These are phyloP conservation scores for Penicillium egyptiacum DNA, from an alignment of 495 filamentous ascomycete genomes.

Conservation along the genomic window DNA sequence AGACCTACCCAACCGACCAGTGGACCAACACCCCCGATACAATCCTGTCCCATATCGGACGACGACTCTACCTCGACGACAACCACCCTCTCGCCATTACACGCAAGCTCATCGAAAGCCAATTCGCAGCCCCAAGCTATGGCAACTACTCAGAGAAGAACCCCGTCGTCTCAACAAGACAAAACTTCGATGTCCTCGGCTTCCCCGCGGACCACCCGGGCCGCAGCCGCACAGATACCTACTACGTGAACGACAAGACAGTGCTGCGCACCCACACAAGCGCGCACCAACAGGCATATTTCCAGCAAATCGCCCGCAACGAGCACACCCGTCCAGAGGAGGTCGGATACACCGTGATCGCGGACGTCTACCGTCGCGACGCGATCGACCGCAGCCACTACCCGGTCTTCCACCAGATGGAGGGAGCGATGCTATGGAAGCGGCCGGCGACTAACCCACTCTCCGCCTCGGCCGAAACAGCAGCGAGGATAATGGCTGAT, in stretches of 20 bases:
- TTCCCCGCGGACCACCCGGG: conserved; percentile 91
- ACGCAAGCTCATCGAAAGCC: conserved; percentile 85
- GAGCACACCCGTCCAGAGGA: conserved; percentile 55
- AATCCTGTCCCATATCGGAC: conserved; percentile 69
- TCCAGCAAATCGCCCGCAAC: conserved; percentile 55
- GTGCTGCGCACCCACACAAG: conserved; percentile 91
- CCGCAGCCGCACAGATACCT: conserved; percentile 84
- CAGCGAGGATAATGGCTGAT: conserved; percentile 58
- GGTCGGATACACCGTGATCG: conserved; percentile 83
- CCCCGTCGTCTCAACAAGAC: conserved; percentile 78
- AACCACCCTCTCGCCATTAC: conserved; percentile 92
- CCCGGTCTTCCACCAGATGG: conserved; percentile 98
- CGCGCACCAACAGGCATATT: conserved; percentile 88
- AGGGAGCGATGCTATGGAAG: conserved; percentile 90
- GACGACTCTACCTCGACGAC: conserved; percentile 78
- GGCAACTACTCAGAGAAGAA: conserved; percentile 73
- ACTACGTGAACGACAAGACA: conserved; percentile 85
- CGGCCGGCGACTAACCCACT: conserved; percentile 63
- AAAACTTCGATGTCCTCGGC: conserved; percentile 94
- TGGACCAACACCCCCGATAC: conserved; percentile 84
- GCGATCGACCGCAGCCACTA: conserved; percentile 93
- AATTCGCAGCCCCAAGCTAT: conserved; percentile 72
- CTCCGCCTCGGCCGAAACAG: conserved; percentile 35
- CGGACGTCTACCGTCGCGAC: conserved; percentile 96
- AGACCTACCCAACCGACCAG: conserved; percentile 64